Conservation (phyloP, 2,329 filamentous ascomycete genomes). For the Dothistroma septosporum region DNA sequence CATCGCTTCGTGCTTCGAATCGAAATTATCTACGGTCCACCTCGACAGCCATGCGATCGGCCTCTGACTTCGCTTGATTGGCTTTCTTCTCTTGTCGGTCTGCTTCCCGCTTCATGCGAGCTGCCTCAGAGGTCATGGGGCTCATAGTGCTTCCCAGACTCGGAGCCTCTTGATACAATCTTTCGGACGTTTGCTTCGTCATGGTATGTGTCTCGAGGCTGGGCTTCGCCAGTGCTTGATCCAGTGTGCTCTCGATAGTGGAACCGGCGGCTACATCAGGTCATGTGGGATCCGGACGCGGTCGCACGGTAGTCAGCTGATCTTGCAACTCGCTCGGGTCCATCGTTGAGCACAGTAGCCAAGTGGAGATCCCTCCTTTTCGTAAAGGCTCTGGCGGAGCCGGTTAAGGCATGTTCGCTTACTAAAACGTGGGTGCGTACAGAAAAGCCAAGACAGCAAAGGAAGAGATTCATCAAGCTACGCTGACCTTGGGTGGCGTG, state of each 20-base stretch:
- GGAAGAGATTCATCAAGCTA: too few relatives aligned
- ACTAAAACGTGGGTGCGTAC: too few relatives aligned
- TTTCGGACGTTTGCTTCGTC: neutral
- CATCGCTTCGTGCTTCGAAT: neutral
- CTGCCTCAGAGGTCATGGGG: neutral
- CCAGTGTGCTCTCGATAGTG: neutral
- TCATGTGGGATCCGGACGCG: neutral
- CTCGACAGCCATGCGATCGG: neutral
- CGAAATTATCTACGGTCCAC: neutral
- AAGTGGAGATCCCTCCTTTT: too few relatives aligned
- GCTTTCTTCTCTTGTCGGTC: neutral
- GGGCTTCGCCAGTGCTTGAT: neutral
- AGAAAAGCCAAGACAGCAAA: too few relatives aligned
- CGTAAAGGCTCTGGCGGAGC: too few relatives aligned
- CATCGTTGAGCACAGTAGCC: neutral
- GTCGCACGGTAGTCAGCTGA: neutral
- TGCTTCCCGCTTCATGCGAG: neutral
- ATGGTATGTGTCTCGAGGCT: neutral
- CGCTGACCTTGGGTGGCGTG: too few relatives aligned
- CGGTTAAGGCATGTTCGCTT: too few relatives aligned
- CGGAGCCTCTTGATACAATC: neutral
- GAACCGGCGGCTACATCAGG: neutral
- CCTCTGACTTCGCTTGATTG: neutral
- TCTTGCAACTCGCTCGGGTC: neutral
- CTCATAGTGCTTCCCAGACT: neutral